Evolutionary conservation across 2,329 filamentous ascomycete genomes (phyloP).

Genomic region (Lecanosticta acicola): DNA sequence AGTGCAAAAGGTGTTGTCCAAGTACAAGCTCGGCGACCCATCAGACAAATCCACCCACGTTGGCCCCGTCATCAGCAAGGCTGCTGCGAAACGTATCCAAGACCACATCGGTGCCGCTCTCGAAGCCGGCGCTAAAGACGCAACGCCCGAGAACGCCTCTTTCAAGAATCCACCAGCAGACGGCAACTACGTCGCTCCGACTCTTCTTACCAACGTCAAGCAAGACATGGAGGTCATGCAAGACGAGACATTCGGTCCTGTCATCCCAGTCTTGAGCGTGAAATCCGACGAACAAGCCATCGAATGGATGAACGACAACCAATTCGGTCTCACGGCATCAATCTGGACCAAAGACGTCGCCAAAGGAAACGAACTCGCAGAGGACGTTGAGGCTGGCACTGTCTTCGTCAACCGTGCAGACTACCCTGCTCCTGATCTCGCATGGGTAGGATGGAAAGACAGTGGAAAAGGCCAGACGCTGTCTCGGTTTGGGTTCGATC

Average conservation of each 20-base stretch:
- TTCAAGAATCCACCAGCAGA: slow-evolving; percentile 67
- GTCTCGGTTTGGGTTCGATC: slow-evolving; percentile 85
- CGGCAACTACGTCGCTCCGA: slow-evolving; percentile 86
- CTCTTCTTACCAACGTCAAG: slow-evolving; percentile 69
- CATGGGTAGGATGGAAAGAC: slow-evolving; percentile 84
- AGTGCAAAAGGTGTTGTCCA: slow-evolving; percentile 67
- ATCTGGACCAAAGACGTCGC: slow-evolving; percentile 89
- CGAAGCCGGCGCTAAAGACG: slow-evolving; percentile 74
- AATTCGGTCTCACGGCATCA: slow-evolving; percentile 91
- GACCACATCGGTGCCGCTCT: slow-evolving; percentile 77
- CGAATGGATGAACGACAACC: slow-evolving; percentile 84
- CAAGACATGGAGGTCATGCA: slow-evolving; percentile 86
- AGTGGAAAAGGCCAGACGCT: slow-evolving; percentile 88
- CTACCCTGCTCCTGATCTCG: slow-evolving; percentile 69
- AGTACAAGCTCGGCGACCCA: slow-evolving; percentile 85
- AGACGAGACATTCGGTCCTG: slow-evolving; percentile 90
- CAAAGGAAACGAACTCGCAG: slow-evolving; percentile 68
- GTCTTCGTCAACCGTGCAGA: slow-evolving; percentile 95
- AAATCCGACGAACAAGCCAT: slow-evolving; percentile 75
- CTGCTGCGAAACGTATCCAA: slow-evolving; percentile 69
- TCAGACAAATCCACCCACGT: slow-evolving; percentile 72
- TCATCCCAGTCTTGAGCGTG: slow-evolving; percentile 87
- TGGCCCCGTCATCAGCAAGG: slow-evolving; percentile 80
- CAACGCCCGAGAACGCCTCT: slow-evolving; percentile 73
- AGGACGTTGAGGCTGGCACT: slow-evolving; percentile 83